These are phyloP conservation scores for Paraurostyla sp. DNA, from an alignment of 73 alveolate genomes.

Conservation along the genomic window DNA sequence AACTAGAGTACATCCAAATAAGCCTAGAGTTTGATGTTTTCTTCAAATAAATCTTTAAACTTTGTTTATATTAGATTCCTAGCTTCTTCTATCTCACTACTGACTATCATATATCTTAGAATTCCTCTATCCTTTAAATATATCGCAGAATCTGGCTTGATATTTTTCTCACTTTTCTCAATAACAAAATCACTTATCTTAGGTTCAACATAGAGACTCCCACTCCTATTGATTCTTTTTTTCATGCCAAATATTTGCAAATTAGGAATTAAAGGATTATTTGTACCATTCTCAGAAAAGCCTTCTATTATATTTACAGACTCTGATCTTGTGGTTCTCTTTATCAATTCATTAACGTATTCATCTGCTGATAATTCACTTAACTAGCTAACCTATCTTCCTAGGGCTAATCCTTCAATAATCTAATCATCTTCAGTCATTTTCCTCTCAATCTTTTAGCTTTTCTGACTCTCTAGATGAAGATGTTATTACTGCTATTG, in stretches of 20 bases:
- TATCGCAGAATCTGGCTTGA: not conserved
- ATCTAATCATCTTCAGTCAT: not conserved
- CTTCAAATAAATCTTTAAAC: not conserved
- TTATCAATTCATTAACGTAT: not conserved
- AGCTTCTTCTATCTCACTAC: conserved; percentile 4
- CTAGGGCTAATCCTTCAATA: not conserved
- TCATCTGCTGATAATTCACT: conserved; percentile 4
- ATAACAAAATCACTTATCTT: conserved; percentile 11
- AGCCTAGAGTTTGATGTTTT: not conserved
- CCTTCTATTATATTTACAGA: not conserved
- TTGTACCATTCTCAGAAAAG: too few species aligned
- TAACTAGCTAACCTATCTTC: not conserved
- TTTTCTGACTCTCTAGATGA: not conserved
- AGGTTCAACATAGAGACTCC: conserved; percentile 24
- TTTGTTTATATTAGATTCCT: not conserved
- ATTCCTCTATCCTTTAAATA: conserved; percentile 45
- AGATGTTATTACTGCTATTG: too few species aligned
- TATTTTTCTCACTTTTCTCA: conserved; percentile 19
- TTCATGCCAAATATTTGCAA: too few species aligned
- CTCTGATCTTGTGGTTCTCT: conserved; percentile 3
- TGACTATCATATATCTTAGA: not conserved
- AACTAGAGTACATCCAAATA: not conserved
- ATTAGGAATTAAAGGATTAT: too few species aligned
- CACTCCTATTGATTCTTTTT: conserved; percentile 30
- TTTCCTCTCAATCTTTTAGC: not conserved